Percentiles rank a stretch among this genome's conserved stretches.
These are phyloP conservation scores for Apiotrichum domesticum DNA, from an alignment of 1,284 basidiomycete genomes.

Conservation along the genomic window DNA sequence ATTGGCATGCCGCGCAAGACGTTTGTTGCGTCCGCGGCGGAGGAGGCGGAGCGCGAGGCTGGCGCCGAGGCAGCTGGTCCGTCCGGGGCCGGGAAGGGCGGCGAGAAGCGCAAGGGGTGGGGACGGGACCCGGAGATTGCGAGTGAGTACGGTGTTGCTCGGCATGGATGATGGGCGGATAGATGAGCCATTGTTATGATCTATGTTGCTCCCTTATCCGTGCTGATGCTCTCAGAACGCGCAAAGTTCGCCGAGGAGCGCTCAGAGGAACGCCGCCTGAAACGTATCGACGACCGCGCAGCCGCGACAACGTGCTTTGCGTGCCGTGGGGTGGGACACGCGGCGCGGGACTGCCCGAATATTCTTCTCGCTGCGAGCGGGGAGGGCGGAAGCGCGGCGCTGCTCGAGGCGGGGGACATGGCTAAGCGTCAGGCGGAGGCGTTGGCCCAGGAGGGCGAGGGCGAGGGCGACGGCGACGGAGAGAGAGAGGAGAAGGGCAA, in stretches of 20 bases:
- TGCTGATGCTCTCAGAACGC: slow-evolving; percentile 19
- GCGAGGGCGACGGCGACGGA: slow-evolving; percentile 15
- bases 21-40: slow-evolving; percentile 42
- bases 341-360: slow-evolving; percentile 76
- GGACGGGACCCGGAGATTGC: slow-evolving; percentile 39
- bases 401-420: slow-evolving; percentile 18
- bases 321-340: slow-evolving; percentile 77
- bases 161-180: too few relatives aligned
- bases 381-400: slow-evolving; percentile 17
- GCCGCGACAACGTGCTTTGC: slow-evolving; percentile 72
- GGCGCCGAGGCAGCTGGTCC: not conserved
- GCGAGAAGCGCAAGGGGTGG: slow-evolving; percentile 28
- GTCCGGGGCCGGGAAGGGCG: slow-evolving; percentile 13
- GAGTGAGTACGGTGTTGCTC: slow-evolving; percentile 25
- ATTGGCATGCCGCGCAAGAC: slow-evolving; percentile 45
- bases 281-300: slow-evolving; percentile 60
- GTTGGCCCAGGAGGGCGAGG: slow-evolving; percentile 5
- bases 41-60: slow-evolving; percentile 25
- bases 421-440: slow-evolving; percentile 4
- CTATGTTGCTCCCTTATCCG: not conserved
- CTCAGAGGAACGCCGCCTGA: slow-evolving; percentile 61
- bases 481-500: slow-evolving; percentile 9
- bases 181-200: too few relatives aligned
- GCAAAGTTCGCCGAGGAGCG: slow-evolving; percentile 23
- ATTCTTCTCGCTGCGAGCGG: slow-evolving; percentile 36